Evolutionary conservation across 1,139 yeast species (phyloP).

Genomic region (Protomyces arabidopsidicola): DNA sequence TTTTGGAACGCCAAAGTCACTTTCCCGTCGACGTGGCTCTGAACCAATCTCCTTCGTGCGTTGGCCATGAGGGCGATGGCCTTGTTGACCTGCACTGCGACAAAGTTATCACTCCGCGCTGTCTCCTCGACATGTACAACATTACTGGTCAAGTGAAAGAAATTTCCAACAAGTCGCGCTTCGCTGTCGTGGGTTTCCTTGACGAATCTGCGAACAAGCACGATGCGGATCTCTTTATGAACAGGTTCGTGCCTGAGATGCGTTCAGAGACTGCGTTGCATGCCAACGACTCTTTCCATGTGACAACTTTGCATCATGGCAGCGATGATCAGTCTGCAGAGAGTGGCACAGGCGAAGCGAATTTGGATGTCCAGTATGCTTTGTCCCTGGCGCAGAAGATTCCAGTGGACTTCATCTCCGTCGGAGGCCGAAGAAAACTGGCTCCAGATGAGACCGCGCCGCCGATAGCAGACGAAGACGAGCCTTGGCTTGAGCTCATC

Average conservation of each 20-base stretch:
- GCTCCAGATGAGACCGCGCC: not conserved
- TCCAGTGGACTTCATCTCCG: not conserved
- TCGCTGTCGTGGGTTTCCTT: conserved; percentile 8
- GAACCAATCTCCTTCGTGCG: not conserved
- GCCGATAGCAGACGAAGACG: conserved; percentile 7
- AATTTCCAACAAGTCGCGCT: conserved; percentile 1
- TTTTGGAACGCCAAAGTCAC: conserved; percentile 3
- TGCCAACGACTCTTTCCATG: not conserved
- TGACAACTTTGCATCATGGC: not conserved
- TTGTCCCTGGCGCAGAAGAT: conserved; percentile 1
- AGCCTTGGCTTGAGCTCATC: conserved; percentile 8
- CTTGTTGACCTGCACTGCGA: conserved; percentile 2
- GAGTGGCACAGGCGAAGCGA: conserved; percentile 5
- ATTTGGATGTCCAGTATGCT: conserved; percentile 11
- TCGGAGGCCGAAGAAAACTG: not conserved
- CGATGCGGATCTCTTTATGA: not conserved
- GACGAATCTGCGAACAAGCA: not conserved
- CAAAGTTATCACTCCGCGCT: conserved; percentile 4
- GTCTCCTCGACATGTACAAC: conserved; percentile 10
- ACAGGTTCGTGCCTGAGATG: not conserved
- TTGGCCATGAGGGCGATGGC: not conserved
- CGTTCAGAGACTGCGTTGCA: not conserved
- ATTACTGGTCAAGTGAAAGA: not conserved
- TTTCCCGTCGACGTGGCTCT: not conserved
- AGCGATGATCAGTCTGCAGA: not conserved